Conservation (phyloP, 306 rosid species). For the Lathyrus aphaca region DNA sequence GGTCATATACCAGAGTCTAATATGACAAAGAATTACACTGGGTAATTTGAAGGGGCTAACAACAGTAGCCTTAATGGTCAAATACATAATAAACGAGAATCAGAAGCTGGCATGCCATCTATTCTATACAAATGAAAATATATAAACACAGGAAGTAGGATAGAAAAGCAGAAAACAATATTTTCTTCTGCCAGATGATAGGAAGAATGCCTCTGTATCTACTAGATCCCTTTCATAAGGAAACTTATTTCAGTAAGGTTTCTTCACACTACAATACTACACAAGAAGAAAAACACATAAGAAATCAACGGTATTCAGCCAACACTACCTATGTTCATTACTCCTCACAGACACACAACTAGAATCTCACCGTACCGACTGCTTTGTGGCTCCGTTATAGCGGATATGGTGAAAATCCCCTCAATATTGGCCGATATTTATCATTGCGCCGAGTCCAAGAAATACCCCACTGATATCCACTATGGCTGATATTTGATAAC, state of each 20-base stretch:
- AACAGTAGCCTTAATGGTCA: slow-evolving; percentile 16
- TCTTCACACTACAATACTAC: too few relatives aligned
- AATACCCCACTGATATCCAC: too few relatives aligned
- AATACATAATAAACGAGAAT: neutral
- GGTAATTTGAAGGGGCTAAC: slow-evolving; percentile 1
- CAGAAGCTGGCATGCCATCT: slow-evolving; percentile 28
- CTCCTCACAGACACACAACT: too few relatives aligned
- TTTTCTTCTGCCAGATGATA: neutral
- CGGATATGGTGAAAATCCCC: too few relatives aligned
- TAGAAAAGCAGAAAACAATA: slow-evolving; percentile 1
- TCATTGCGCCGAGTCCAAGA: too few relatives aligned
- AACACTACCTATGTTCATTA: neutral
- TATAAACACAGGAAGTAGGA: neutral
- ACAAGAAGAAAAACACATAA: too few relatives aligned
- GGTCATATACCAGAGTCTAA: neutral
- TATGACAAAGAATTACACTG: neutral
- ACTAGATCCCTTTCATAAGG: slow-evolving; percentile 1
- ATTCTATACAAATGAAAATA: slow-evolving; percentile 3
- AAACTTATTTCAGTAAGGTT: neutral
- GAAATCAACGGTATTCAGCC: neutral
- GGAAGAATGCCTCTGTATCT: neutral
- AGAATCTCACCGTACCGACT: too few relatives aligned
- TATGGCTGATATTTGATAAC: neutral
- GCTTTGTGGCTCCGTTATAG: too few relatives aligned
- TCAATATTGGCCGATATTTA: too few relatives aligned